phyloP scores from a whole-genome alignment of 257 asterid species.

The Rubia yunnanensis region DNA sequence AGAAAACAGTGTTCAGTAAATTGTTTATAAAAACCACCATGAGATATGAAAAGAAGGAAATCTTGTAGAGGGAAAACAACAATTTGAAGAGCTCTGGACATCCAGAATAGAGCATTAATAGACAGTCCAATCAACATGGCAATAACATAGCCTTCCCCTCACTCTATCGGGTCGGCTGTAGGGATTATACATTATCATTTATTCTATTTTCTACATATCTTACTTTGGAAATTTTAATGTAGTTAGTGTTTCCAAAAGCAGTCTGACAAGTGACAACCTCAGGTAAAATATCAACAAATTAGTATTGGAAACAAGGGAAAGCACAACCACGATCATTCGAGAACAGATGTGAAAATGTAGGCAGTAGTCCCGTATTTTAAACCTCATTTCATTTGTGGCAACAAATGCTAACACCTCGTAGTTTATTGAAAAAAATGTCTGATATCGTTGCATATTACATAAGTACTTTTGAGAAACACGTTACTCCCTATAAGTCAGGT shows the following conservation, averaged over 20 bases:
- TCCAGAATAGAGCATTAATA: not conserved
- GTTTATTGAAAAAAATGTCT: too few species aligned
- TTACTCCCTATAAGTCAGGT: not conserved
- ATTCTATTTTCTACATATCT: not conserved
- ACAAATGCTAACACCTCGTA: not conserved
- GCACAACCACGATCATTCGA: not conserved
- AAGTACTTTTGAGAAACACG: not conserved
- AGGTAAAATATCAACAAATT: not conserved
- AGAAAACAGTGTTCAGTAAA: not conserved
- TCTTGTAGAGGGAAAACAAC: not conserved
- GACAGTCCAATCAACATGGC: not conserved
- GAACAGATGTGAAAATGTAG: not conserved
- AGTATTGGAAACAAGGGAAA: not conserved
- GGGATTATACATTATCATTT: too few species aligned
- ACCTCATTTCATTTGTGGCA: not conserved
- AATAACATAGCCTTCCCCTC: too few species aligned
- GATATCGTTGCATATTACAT: not conserved
- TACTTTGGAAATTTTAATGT: too few species aligned
- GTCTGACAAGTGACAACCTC: not conserved
- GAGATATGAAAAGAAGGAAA: not conserved
- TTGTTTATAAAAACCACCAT: not conserved
- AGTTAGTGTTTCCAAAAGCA: not conserved
- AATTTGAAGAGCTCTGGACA: not conserved
- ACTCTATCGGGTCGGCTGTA: too few species aligned
- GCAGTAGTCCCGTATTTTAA: not conserved